Evolutionary conservation across 495 filamentous ascomycete genomes (phyloP), one percentile per base, ranked within the genome.

Genomic region (Aspergillus homomorphus): DNA sequence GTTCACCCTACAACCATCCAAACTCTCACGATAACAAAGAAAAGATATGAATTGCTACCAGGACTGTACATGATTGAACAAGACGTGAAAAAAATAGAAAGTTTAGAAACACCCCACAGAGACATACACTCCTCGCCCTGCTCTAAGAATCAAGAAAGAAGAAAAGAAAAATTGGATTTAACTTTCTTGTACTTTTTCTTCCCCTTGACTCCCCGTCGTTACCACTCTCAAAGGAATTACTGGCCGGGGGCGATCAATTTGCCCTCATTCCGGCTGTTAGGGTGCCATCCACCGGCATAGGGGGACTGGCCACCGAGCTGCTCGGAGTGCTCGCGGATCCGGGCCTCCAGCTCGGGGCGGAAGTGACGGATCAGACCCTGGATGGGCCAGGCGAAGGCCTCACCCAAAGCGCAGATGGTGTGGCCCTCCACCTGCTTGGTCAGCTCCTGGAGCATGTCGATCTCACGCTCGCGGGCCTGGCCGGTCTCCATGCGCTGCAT

Each of bases 401-500:
- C 94, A 58, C 94, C 94, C 58, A 98, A 79, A 71, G 94, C 94
- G 76, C 94, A 98, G 61, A 98, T 98, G 15, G 94, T 96, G 78
- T 98, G 94, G 16, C 94, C 94, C 79, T 98, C 94, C 51, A 98
- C 94, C 78, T 98, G 95, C 82, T 98, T 98, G 54, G 94, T 98
- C 59, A 98, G 77, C 80, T 98, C 94, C 79, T 98, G 94, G 59
- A 98, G 83, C 94, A 98, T 98, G 74, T 98, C 94, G 72, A 98
- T 98, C 77, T 98, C 94, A 43, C 94, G 79, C 71, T 86, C 87
- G 51, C 90, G 84, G 53, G 88, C 94, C 69, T 89, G 83, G 54
- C 94, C 94, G 73, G 86, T 89, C 81, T 96, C 90, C 66, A 98
- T 92, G 52, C 94, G 87, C 72, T 88, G 78, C 94, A 98, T 98